phyloP scores from a whole-genome alignment of 176 grass and related monocot species.

The Aegilops longissima region DNA sequence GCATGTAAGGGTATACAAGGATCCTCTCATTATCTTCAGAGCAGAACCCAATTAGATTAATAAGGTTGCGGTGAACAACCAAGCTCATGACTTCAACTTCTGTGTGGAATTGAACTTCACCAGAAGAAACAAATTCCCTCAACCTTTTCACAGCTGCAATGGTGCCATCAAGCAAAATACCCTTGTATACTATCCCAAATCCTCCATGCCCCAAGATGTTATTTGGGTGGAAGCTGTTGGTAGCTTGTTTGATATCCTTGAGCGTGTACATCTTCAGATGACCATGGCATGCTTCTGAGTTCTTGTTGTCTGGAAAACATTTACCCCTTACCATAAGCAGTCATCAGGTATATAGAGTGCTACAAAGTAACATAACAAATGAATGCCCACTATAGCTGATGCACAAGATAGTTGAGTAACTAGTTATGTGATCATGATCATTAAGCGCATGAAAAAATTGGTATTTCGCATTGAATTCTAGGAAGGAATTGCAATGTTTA shows the following conservation, averaged over 20 bases:
- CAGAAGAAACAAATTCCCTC: constrained; percentile 39
- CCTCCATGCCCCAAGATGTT: constrained; percentile 86
- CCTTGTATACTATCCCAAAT: constrained; percentile 83
- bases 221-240: constrained; percentile 60
- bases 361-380: background rate
- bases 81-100: constrained; percentile 91
- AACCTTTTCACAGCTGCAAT: constrained; percentile 70
- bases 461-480: constrained; percentile 3
- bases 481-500: background rate
- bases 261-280: constrained; percentile 68
- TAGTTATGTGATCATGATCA: background rate
- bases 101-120: constrained; percentile 71
- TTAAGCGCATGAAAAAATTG: background rate
- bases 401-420: background rate
- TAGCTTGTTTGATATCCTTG: constrained; percentile 66
- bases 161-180: constrained; percentile 47
- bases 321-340: background rate
- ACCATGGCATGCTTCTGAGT: constrained; percentile 46
- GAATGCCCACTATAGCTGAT: background rate
- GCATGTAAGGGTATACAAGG: constrained; percentile 85
- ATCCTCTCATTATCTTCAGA: constrained; percentile 60
- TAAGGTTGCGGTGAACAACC: constrained; percentile 77
- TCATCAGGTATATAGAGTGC: constrained; percentile 12
- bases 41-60: constrained; percentile 68
- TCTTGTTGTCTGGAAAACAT: constrained; percentile 44